Percentiles rank a stretch among this genome's conserved stretches.
Evolutionary conservation across 225 moss, liverwort and hornwort genomes (phyloP).

Genomic region (Rhytidiadelphus loreus): DNA sequence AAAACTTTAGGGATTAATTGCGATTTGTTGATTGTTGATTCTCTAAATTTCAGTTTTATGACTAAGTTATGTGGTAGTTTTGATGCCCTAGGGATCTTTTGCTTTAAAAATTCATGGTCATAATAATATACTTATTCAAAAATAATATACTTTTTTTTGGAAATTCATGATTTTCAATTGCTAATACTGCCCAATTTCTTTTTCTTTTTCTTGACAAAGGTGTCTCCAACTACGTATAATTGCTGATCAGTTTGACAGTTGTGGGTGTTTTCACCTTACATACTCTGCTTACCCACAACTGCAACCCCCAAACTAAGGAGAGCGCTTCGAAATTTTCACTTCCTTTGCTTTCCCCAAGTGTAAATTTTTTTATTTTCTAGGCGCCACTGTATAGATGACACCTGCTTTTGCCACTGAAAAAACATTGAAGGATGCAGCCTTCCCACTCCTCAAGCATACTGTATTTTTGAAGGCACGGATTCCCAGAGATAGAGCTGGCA

Average conservation of each 20-base stretch:
- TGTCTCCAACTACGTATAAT: neutral
- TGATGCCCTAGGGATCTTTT: accelerated
- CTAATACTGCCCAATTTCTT: neutral
- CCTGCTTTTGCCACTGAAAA: neutral
- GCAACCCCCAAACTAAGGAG: neutral
- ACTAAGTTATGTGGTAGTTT: neutral
- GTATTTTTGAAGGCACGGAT: neutral
- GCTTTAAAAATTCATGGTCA: neutral
- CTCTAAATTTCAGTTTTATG: neutral
- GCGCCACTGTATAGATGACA: neutral
- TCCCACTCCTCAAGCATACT: neutral
- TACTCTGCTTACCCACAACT: accelerated
- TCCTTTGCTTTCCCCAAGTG: neutral
- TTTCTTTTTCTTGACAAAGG: no score
- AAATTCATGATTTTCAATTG: neutral
- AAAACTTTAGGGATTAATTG: no score
- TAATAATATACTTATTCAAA: neutral
- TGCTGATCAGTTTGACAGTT: neutral
- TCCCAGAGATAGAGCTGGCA: neutral
- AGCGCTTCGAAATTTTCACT: neutral
- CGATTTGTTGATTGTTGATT: neutral
- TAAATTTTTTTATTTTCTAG: neutral
- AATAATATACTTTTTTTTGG: neutral
- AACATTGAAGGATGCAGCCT: neutral
- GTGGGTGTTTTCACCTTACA: neutral